Evolutionary conservation across 2,329 filamentous ascomycete species (phyloP), one percentile per base, ranked within the genome.

Genomic region (Pseudocercospora fuligena): DNA sequence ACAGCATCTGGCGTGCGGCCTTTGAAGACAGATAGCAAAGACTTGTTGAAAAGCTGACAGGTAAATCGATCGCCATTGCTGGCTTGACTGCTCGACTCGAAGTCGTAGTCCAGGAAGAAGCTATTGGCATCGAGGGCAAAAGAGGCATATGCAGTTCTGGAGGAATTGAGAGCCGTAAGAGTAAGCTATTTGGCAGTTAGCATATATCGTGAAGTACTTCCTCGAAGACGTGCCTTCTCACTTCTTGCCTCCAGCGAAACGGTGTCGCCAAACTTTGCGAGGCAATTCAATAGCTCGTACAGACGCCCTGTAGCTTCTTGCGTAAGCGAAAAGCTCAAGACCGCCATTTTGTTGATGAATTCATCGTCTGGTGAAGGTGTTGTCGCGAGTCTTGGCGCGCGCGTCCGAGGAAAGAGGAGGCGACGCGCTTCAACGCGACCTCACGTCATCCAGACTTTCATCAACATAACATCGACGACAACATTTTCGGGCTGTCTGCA

Each of bases 251-350:
- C 92, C 47, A 94, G 83, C 27, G 88, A 91, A 21, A 94, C 91
- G 54, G 90, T 87, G 72, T 94, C 92, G 77, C 89, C 91, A 81
- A 94, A 94, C 78, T 92, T 93, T 74, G 87, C 87, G 27, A 94
- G 84, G 77, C 92, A 94, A 23, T 88, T 83, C 64, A 94, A 85
- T 25, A 89, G 86, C 78, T 94, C 92, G 73, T 92, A 90, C 53
- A 94, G 82, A 58, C 87, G 87, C 6, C 84, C 83, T 51, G 92
- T 88, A 33, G 89, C 89, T 72, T 93, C 90, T 64, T 92, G 90
- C 72, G 85, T 90, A 62, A 94, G 82, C 0, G 90, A 91, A 75
- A 94, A 93, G 67, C 85, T 89, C 65, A 94, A 76, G 9, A 79
- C 73, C n/a, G 82, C 77, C 82, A 84, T 84, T 60, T 57, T 67